phyloP scores from a whole-genome alignment of 164 flowering plant species.

The Brasenia schreberi region DNA sequence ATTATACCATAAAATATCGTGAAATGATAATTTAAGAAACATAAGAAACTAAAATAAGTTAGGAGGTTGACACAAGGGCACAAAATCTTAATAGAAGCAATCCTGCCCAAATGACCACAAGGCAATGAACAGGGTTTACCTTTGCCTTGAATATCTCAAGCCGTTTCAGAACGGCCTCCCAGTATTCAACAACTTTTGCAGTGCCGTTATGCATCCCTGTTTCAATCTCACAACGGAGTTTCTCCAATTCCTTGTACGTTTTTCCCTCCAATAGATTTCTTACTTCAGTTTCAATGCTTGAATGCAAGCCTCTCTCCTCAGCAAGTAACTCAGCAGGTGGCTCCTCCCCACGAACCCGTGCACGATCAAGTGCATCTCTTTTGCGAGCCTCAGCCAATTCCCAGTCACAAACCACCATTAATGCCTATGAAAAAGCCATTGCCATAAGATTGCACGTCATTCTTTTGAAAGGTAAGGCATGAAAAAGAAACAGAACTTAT shows the following conservation, averaged over 20 bases:
- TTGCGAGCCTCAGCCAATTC: slow-evolving; percentile 84
- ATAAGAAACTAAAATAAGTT: too few species aligned
- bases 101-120: neutral
- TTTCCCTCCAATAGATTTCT: slow-evolving; percentile 59
- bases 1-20: too few species aligned
- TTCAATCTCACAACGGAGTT: slow-evolving; percentile 46
- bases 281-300: slow-evolving; percentile 84
- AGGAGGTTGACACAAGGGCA: too few species aligned
- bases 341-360: slow-evolving; percentile 92
- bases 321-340: slow-evolving; percentile 93
- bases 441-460: neutral
- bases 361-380: slow-evolving; percentile 88
- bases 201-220: slow-evolving; percentile 77
- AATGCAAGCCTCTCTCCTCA: slow-evolving; percentile 90
- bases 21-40: too few species aligned
- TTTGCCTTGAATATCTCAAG: slow-evolving; percentile 88
- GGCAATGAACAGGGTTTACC: slow-evolving; percentile 24
- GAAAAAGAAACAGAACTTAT: too few species aligned
- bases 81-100: too few species aligned
- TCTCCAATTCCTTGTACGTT: slow-evolving; percentile 52
- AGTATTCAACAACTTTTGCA: slow-evolving; percentile 92
- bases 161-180: slow-evolving; percentile 94
- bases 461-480: too few species aligned
- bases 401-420: slow-evolving; percentile 92
- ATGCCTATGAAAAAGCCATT: slow-evolving; percentile 48